Evolutionary conservation across 2,329 filamentous ascomycete genomes (phyloP).

Genomic region (Orbilia javanica): DNA sequence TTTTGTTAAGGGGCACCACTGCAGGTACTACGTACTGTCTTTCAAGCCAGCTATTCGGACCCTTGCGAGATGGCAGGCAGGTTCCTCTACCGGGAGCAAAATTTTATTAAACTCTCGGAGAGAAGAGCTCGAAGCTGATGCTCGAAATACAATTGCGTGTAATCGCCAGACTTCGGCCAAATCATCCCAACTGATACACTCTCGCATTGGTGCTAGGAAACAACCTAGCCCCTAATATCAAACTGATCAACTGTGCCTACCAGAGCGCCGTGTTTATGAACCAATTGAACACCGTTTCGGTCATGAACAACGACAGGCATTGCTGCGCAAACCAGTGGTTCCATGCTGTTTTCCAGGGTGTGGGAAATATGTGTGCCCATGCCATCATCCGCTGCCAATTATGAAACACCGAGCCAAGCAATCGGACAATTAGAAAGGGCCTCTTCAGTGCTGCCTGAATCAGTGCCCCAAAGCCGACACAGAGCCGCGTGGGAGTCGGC

Average conservation of each 20-base stretch:
- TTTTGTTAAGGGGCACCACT: slow-evolving; percentile 58
- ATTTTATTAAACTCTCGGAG: slow-evolving; percentile 9
- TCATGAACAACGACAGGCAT: slow-evolving; percentile 44
- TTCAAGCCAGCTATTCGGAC: slow-evolving; percentile 33
- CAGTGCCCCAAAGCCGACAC: neutral
- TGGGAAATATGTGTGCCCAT: slow-evolving; percentile 25
- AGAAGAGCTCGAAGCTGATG: slow-evolving; percentile 15
- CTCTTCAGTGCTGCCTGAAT: slow-evolving; percentile 35
- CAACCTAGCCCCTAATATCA: slow-evolving; percentile 51
- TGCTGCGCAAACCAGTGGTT: slow-evolving; percentile 38
- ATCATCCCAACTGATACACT: slow-evolving; percentile 54
- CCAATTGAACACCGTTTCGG: slow-evolving; percentile 42
- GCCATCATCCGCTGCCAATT: slow-evolving; percentile 40
- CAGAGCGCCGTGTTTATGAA: slow-evolving; percentile 20
- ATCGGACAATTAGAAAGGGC: slow-evolving; percentile 40
- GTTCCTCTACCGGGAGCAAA: slow-evolving; percentile 10
- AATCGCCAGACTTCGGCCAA: slow-evolving; percentile 1
- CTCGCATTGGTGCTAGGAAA: slow-evolving; percentile 32
- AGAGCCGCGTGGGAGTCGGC: slow-evolving; percentile 17
- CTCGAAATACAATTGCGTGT: neutral
- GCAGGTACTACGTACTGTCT: slow-evolving; percentile 55
- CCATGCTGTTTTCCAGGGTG: slow-evolving; percentile 41
- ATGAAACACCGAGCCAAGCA: slow-evolving; percentile 52
- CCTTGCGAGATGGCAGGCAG: slow-evolving; percentile 49
- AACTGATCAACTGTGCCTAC: slow-evolving; percentile 36